Evolutionary conservation across 331 rosid species (phyloP).

Genomic region (Acacia pycnantha): DNA sequence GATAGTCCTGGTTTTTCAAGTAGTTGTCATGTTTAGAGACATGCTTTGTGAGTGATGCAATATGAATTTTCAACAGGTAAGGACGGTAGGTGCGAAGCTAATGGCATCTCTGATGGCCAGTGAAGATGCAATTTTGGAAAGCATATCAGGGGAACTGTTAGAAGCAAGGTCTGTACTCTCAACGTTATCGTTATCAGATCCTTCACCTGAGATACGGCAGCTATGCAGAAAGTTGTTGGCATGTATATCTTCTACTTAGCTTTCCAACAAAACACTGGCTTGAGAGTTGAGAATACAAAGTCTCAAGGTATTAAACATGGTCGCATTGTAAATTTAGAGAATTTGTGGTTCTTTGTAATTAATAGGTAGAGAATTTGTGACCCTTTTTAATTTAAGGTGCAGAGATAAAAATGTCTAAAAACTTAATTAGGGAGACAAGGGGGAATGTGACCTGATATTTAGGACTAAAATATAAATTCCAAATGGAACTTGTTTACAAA

Average conservation of each 20-base stretch:
- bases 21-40: neutral
- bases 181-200: constrained; percentile 49
- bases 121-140: constrained; percentile 70
- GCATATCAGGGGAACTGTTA: constrained; percentile 57
- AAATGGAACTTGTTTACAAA: no score
- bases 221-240: constrained; percentile 69
- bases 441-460: neutral
- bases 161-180: constrained; percentile 75
- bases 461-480: neutral
- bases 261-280: neutral
- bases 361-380: neutral
- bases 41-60: constrained; percentile 19
- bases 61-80: constrained; percentile 57
- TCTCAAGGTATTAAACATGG: neutral
- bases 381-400: neutral
- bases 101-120: constrained; percentile 89
- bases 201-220: constrained; percentile 63
- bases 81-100: constrained; percentile 80
- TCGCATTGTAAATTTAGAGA: constrained; percentile 9
- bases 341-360: neutral
- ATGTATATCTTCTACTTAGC: constrained; percentile 60
- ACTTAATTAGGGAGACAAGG: neutral
- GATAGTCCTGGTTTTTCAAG: neutral
- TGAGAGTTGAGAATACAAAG: neutral
- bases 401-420: neutral